A percentile compares a stretch with the other conserved stretches of the same genome.
Conservation (phyloP, 1,284 basidiomycete species). For the Tilletia setariae region DNA sequence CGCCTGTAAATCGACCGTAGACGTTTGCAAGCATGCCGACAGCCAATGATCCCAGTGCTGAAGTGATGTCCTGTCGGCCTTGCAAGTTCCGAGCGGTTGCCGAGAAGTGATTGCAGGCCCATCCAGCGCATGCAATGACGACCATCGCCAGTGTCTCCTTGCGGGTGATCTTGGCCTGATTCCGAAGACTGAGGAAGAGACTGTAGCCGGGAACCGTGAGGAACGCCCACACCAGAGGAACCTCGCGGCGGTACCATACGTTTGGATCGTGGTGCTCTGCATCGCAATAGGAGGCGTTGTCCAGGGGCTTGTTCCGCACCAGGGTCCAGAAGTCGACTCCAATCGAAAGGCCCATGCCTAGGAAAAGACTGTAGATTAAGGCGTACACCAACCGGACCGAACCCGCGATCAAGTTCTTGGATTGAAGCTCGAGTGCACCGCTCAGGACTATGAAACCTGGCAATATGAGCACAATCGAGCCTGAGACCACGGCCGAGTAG, state of each 20-base stretch:
- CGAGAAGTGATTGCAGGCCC: conserved; percentile 57
- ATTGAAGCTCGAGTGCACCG: conserved; percentile 72
- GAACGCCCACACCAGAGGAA: conserved; percentile 57
- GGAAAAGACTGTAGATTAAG: conserved; percentile 65
- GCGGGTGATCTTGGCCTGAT: conserved; percentile 67
- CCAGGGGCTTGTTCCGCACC: conserved; percentile 28
- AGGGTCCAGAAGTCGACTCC: conserved; percentile 47
- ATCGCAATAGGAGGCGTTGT: conserved; percentile 23
- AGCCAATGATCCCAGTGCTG: conserved; percentile 66
- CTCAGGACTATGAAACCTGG: conserved; percentile 63
- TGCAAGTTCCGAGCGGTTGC: conserved; percentile 29
- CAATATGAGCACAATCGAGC: conserved; percentile 80
- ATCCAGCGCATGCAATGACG: conserved; percentile 70
- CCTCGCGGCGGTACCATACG: conserved; percentile 58
- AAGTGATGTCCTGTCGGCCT: conserved; percentile 45
- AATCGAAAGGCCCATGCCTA: conserved; percentile 38
- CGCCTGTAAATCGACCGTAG: conserved; percentile 74
- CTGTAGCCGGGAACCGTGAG: conserved; percentile 76
- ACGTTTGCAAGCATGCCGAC: conserved; percentile 79
- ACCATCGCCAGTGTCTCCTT: conserved; percentile 70
- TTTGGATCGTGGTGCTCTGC: conserved; percentile 20
- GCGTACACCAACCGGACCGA: conserved; percentile 80
- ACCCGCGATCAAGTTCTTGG: conserved; percentile 51
- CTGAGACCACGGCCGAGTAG: conserved; percentile 78
- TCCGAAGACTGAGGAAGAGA: conserved; percentile 69